Evolutionary conservation across 2,329 filamentous ascomycete species (phyloP).

Genomic region (Seiridium unicorne): DNA sequence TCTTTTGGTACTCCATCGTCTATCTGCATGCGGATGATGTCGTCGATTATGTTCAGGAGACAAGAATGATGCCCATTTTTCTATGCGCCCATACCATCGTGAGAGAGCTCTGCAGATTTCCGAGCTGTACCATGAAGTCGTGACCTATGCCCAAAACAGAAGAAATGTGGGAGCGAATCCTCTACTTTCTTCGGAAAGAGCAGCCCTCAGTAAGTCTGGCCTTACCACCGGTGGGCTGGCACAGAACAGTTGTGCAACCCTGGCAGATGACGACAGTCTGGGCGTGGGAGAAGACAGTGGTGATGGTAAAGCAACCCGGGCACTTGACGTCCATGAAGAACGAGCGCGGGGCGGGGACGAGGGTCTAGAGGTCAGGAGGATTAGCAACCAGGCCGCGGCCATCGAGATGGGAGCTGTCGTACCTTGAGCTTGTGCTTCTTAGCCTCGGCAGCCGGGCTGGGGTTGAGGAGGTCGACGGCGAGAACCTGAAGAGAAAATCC

Average conservation of each 20-base stretch:
- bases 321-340: conserved; percentile 99
- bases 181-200: conserved; percentile 99
- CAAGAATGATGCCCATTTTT: conserved; percentile 28
- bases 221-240: conserved; percentile 99
- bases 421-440: conserved; percentile 99
- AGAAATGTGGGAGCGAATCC: conserved; percentile 41
- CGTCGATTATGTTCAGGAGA: conserved; percentile 33
- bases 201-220: conserved; percentile 98
- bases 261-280: conserved; percentile 99
- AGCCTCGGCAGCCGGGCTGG: conserved; percentile 93
- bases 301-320: conserved; percentile 99
- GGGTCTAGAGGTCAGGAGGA: conserved; percentile 55
- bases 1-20: conserved; percentile 66
- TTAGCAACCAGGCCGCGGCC: conserved; percentile 13
- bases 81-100: conserved; percentile 49
- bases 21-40: conserved; percentile 56
- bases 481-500: conserved; percentile 71
- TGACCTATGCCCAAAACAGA: conserved; percentile 42
- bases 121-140: conserved; percentile 54
- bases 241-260: conserved; percentile 98
- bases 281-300: conserved; percentile 99
- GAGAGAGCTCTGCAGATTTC: conserved; percentile 53
- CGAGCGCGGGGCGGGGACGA: conserved; percentile 93
- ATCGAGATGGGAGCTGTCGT: conserved; percentile 34
- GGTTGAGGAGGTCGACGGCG: conserved; percentile 99